Evolutionary conservation across 371 early-diverging fungal genomes (phyloP), one percentile per base, ranked within the genome.

Genomic region (Funneliformis caledonium): DNA sequence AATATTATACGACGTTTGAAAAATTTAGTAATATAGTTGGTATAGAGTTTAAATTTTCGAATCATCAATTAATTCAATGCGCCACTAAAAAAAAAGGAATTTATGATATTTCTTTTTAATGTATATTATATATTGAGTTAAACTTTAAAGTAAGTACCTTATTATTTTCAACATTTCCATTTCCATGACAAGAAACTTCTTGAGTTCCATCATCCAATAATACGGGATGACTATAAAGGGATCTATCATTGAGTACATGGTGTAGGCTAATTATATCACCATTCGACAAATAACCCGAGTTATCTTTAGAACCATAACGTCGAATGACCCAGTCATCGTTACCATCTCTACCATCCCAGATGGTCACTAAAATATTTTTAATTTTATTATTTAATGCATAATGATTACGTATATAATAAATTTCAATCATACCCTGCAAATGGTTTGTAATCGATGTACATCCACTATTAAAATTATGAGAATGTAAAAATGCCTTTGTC

Each of bases 111-210:
- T 26, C 26, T 26, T 26, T 26, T 26, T 26, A 26, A 26, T 26
- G 26, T 26, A 0, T 26, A 26, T 26, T 26, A 26, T 26, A 26
- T 26, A 26, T 26, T 26, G 0, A 26, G 26, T 26, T 26, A 26
- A 26, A 26, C 26, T 26, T 0, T 26, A 26, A 26, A 26, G 26
- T 26, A 26, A 26, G 26, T 26, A 26, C 26, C 26, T 68, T 68
- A 68, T 68, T 68, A 26, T 26, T 26, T 19, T 31, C 37, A 14
- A 42, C 68, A 68, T 16, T 42, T 68, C 42, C 68, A 68, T 68
- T 37, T 68, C 68, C 68, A 52, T 72, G 48, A 48, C 73, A 72
- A 22, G 50, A 9, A 48, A 72, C 73, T 48, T 72, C 64, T 64
- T 64, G 64, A 14, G 31, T n/a, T 14, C 33, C 64, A 9, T 64